Conservation (phyloP, 768 basidiomycete genomes). For the Plicaturopsis crispa region DNA sequence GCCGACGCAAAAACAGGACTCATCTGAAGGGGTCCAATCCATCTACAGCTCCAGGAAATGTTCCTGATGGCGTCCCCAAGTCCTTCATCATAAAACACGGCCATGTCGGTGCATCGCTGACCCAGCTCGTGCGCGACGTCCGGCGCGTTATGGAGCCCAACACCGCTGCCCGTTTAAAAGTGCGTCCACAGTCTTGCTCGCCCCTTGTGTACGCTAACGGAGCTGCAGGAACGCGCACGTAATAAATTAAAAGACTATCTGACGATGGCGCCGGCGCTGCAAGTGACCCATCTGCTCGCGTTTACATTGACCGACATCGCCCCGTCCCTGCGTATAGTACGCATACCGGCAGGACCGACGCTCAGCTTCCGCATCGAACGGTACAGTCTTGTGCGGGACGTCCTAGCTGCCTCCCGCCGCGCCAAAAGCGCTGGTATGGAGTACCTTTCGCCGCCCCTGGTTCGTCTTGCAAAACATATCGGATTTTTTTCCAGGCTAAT, state of each 20-base stretch:
- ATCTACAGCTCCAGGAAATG: constrained; percentile 20
- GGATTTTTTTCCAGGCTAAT: too few relatives aligned
- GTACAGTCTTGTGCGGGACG: constrained; percentile 87
- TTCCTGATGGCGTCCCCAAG: constrained; percentile 52
- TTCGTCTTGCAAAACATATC: too few relatives aligned
- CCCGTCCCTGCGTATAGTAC: constrained; percentile 80
- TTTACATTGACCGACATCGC: constrained; percentile 84
- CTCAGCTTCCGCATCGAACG: constrained; percentile 89
- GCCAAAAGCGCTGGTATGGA: constrained; percentile 78
- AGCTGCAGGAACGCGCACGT: constrained; percentile 71
- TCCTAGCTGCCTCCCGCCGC: constrained; percentile 56
- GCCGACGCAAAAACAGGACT: constrained; percentile 72
- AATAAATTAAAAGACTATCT: constrained; percentile 94
- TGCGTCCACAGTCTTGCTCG: constrained; percentile 24
- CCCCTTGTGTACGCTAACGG: constrained; percentile 5
- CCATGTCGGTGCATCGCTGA: constrained; percentile 77
- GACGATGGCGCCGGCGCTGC: constrained; percentile 82
- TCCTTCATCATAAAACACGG: constrained; percentile 98
- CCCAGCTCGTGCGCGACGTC: constrained; percentile 87
- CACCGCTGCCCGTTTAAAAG: constrained; percentile 87
- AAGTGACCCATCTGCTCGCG: constrained; percentile 88
- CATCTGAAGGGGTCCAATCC: constrained; percentile 59
- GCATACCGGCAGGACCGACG: constrained; percentile 86
- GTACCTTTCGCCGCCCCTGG: constrained; percentile 88
- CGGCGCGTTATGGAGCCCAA: constrained; percentile 98